Base-by-base conservation (phyloP, 805 yeast genomes). In the Debaryomyces prosopidis region DNA sequence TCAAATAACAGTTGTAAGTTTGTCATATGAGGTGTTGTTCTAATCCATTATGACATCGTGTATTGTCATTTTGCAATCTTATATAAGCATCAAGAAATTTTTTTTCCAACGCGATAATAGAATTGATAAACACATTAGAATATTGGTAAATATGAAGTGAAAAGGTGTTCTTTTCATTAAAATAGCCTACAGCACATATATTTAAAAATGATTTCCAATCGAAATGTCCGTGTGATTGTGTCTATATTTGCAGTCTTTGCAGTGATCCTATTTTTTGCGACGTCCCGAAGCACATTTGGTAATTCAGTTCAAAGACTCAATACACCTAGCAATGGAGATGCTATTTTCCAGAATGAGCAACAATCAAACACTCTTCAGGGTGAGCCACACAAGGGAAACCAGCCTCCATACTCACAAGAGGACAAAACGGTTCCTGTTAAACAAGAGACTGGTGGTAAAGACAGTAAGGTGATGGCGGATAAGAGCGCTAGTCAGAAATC, bases 201-300 rank as follows among this genome's bases (percentile, higher is more conserved):
- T 23, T 23, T 10, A 8, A 34, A 7, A 17, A 63, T 70, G 71
- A 49, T 71, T 53, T 60, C 73, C 52, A 65, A 71, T 46, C 70
- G 81, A 57, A 79, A 79, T 61, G 66, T 76, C 53, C 80, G 87
- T 48, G 73, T 79, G 48, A 51, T 79, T 12, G 59, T 80, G 10
- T 79, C 79, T 10, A 77, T 82, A 1, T 53, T 81, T 36, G 77
- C 78, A 18, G 62, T 81, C 26, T 62, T 83, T 40, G 70, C 75
- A 54, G 60, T 84, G 43, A 68, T 81, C 17, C 64, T 76, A 32
- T 71, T 82, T 52, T 66, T 83, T 42, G 71, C 75, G 42, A 61
- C 77, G 3, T 70, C 82, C 1, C 72, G 76, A 37, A 54, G 62
- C 41, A 58, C 70, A 26, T 60, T 73, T 39, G 57, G 64, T 9